phyloP scores from a whole-genome alignment of 2,329 filamentous ascomycete species.

The Claviceps cyperi region DNA sequence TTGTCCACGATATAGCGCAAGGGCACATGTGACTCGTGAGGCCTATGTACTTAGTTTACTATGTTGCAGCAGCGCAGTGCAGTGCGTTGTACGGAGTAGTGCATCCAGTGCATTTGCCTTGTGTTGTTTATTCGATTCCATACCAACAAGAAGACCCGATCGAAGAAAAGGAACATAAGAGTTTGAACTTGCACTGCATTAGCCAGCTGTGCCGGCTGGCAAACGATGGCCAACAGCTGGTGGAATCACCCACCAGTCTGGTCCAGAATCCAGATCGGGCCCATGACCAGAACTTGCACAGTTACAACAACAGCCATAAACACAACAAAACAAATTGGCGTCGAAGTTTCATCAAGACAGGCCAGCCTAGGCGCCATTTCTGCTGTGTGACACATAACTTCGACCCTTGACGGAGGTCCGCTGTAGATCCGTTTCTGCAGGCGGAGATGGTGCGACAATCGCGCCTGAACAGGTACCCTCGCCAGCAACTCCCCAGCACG shows the following conservation, averaged over 20 bases:
- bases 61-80: not conserved
- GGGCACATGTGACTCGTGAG: not conserved
- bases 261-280: not conserved
- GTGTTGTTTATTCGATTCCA: not conserved
- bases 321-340: not conserved
- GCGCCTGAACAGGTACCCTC: not conserved
- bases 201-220: not conserved
- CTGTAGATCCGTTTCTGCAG: constrained; percentile 3
- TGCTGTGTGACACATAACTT: not conserved
- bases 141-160: not conserved
- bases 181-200: not conserved
- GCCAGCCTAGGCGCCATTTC: not conserved
- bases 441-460: constrained; percentile 1
- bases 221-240: not conserved
- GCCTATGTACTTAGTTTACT: not conserved
- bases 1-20: not conserved
- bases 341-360: not conserved
- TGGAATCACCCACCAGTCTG: not conserved
- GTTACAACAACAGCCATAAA: not conserved
- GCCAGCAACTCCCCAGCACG: not conserved
- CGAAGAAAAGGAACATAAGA: not conserved
- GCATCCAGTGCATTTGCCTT: not conserved
- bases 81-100: too few species aligned
- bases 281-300: not conserved
- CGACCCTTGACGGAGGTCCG: not conserved